Evolutionary conservation across 75 land plant genomes (phyloP).

Genomic region (Pinus taeda): DNA sequence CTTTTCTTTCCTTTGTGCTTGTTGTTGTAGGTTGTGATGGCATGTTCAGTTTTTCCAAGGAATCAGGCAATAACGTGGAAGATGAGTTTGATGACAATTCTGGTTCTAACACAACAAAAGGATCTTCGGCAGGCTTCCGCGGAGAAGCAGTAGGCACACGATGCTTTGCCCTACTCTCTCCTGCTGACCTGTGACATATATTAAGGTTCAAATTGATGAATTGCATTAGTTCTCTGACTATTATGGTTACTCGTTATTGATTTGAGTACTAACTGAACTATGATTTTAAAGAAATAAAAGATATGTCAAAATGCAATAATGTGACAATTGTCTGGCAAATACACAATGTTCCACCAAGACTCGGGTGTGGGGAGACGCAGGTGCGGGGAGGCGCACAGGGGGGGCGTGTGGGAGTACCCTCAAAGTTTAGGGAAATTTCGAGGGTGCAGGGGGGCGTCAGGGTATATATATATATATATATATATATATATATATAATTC

Average conservation of each 20-base stretch:
- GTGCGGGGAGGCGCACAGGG: too few species aligned
- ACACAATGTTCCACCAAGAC: not conserved
- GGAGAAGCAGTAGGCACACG: constrained; percentile 18
- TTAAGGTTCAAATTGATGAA: not conserved
- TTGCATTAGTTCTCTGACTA: not conserved
- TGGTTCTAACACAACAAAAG: constrained; percentile 62
- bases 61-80: constrained; percentile 40
- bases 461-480: too few species aligned
- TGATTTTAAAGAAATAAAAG: not conserved
- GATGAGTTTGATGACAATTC: constrained; percentile 23
- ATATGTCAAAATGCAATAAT: not conserved
- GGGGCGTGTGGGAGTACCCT: too few species aligned
- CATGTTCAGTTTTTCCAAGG: constrained; percentile 51
- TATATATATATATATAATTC: too few species aligned
- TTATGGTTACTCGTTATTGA: not conserved
- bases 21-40: constrained; percentile 20
- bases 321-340: not conserved
- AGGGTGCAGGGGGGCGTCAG: too few species aligned
- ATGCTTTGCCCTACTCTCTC: not conserved
- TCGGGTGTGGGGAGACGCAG: too few species aligned
- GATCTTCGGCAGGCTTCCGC: constrained; percentile 44
- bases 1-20: constrained; percentile 19
- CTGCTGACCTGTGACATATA: not conserved
- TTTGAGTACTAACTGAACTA: not conserved
- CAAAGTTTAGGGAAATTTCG: too few species aligned